phyloP scores from a whole-genome alignment of 1,284 basidiomycete genomes.

The Leccinum angustisporum region DNA sequence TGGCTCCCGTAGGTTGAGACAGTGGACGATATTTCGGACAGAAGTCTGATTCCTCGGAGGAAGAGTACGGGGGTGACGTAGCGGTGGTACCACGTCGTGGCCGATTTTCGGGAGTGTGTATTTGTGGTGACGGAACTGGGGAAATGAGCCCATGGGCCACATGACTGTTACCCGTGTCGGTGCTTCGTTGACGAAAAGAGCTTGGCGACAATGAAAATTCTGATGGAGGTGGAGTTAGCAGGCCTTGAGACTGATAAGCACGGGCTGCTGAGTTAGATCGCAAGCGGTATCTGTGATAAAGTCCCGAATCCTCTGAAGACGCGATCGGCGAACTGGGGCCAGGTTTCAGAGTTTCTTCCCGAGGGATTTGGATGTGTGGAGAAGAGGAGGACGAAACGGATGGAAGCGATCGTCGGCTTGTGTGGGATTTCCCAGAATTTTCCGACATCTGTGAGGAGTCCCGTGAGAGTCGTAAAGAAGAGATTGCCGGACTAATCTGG shows the following conservation, averaged over 20 bases:
- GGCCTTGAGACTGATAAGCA: constrained; percentile 1
- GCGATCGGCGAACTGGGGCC: constrained; percentile 13
- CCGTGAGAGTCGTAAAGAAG: constrained; percentile 5
- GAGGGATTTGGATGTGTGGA: constrained; percentile 24
- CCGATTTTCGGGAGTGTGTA: background rate
- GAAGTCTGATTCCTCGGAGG: constrained; percentile 16
- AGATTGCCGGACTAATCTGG: background rate
- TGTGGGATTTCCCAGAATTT: background rate
- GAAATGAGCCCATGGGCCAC: background rate
- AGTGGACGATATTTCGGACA: constrained; percentile 3
- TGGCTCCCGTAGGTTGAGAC: constrained; percentile 3
- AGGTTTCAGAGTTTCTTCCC: constrained; percentile 1
- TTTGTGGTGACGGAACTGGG: background rate
- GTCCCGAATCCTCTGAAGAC: constrained; percentile 18
- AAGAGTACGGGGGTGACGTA: constrained; percentile 9
- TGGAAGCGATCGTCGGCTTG: constrained; percentile 4
- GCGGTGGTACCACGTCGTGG: constrained; percentile 5
- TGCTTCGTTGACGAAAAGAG: background rate
- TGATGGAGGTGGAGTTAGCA: constrained; percentile 11
- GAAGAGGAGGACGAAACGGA: background rate
- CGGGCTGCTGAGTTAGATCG: constrained; percentile 9
- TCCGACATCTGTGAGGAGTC: constrained; percentile 10
- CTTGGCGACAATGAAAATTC: background rate
- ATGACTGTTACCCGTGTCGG: background rate
- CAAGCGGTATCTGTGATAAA: constrained; percentile 6